Evolutionary conservation across 148 eudicot species (phyloP), one percentile per base, ranked within the genome.

Genomic region (Rhododendron mucronatum): DNA sequence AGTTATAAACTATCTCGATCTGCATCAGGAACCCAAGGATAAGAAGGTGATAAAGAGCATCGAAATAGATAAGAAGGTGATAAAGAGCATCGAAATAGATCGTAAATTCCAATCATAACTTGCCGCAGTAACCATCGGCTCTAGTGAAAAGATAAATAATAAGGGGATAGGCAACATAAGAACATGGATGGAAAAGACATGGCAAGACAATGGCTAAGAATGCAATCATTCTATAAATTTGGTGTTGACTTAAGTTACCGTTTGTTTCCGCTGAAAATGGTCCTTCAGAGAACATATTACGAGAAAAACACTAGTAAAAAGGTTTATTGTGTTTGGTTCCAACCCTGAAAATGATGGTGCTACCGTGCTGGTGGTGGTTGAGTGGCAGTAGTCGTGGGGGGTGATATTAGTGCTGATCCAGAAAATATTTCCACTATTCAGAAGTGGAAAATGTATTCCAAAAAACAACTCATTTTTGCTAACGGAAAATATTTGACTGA

Each of bases 1-100:
- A 89, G 82, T 91, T 78, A n/a, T 88, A 87, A 8, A 91, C 83
- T 71, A 89, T 91, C 91, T 91, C 93, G 81, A 91, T 89, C 93
- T 91, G 91, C 88, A 87, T 12, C 21, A 82, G 39, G 50, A 83
- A 33, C 69, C 71, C 44, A 83, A 83, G 10, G 1, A 3, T 35
- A 23, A 84, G 28, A 73, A 69, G 16, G 26, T 26, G 55, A 63
- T 39, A 50, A 33, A 47, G 41, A 67, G 65, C 82, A 23, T 74
- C n/a, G 39, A 84, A 33, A 37, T 0, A 74, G 73, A 61, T 45
- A 78, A n/a, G 55, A 78, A n/a, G 55, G 55, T 44, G 81, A 78
- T 44, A 50, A 33, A 47, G 41, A 67, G 65, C 82, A 23, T 75
- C 15, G 51, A 84, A 33, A 39, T 0, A 74, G 73, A 61, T 45